Evolutionary conservation across 352 stramenopile species (phyloP), one percentile per base, ranked within the genome.

Genomic region (Discostella stelligera): DNA sequence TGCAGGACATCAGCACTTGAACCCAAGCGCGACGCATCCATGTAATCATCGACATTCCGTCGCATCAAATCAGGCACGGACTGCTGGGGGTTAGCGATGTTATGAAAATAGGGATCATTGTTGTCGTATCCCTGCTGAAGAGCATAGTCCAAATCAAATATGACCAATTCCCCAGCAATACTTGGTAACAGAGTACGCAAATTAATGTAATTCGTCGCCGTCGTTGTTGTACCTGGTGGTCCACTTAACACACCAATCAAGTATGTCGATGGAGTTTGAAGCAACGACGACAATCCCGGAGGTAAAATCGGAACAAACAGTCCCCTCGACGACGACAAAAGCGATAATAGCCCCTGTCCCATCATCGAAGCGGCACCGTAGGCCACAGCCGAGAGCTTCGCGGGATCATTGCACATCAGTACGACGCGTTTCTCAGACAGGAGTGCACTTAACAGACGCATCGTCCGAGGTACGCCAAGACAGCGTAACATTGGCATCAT

Each of bases 121-220:
- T 30, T 30, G 7, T 16, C 13, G 46, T 16, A 52, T 3, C 13
- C 13, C 25, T 25, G 20, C 6, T 20, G 50, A 25, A 25, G 21
- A 27, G 71, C 71, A 13, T 44, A 78, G 80, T 92, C 87, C 37
- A 92, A 71, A 77, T 92, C 79, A 48, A 92, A 87, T 44, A 90
- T 75, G 0, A 90, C 49, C 10, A 92, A 73, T 69, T 87, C 84
- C 10, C 84, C 86, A 13, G 89, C 9, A 3, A 59, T 41, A 11
- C 18, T 64, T 18, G 62, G 74, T n/a, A 83, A 52, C 0, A 79
- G 6, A 54, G 25, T 64, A 13, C 75, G 50, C 23, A 80, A 48
- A 49, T 86, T 64, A 25, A 75, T 54, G 41, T 52, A 71, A 63
- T 74, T 41, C 16, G 63, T 30, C 6, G 52, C 5, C 8, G 20